Percentiles rank a stretch among this genome's conserved stretches.
These are phyloP conservation scores for Gautieria morchelliformis DNA, from an alignment of 768 basidiomycete species.

Conservation along the genomic window DNA sequence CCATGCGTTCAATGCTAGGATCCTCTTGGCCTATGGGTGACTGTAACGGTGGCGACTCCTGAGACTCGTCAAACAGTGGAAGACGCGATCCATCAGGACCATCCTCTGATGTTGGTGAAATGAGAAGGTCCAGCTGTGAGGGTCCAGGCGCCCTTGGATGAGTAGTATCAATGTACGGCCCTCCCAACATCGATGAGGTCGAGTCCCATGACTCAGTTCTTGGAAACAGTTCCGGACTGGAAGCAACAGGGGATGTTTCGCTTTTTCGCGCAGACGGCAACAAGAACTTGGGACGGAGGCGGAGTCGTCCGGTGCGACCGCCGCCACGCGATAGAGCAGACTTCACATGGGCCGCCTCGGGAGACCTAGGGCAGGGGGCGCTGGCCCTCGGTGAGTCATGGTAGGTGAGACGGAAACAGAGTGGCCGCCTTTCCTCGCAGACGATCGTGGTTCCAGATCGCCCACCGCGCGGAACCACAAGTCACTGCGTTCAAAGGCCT, in stretches of 20 bases:
- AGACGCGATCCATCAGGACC: constrained; percentile 50
- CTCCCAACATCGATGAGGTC: not conserved
- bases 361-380: not conserved
- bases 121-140: constrained; percentile 72
- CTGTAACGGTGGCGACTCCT: constrained; percentile 32
- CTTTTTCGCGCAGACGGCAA: constrained; percentile 19
- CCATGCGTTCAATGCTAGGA: constrained; percentile 52
- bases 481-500: constrained; percentile 79
- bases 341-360: not conserved
- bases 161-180: not conserved
- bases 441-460: constrained; percentile 28
- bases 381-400: not conserved
- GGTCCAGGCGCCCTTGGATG: constrained; percentile 11
- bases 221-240: constrained; percentile 9
- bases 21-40: constrained; percentile 9
- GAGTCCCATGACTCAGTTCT: constrained; percentile 26
- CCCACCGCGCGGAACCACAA: constrained; percentile 86
- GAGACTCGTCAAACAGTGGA: constrained; percentile 75
- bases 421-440: not conserved
- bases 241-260: constrained; percentile 6
- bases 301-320: not conserved
- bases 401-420: not conserved
- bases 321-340: not conserved
- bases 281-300: constrained; percentile 4
- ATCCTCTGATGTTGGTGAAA: constrained; percentile 55